A percentile compares a stretch with the other conserved stretches of the same genome.
Conservation (phyloP, 163 green algal species). For the Botryococcus braunii region DNA sequence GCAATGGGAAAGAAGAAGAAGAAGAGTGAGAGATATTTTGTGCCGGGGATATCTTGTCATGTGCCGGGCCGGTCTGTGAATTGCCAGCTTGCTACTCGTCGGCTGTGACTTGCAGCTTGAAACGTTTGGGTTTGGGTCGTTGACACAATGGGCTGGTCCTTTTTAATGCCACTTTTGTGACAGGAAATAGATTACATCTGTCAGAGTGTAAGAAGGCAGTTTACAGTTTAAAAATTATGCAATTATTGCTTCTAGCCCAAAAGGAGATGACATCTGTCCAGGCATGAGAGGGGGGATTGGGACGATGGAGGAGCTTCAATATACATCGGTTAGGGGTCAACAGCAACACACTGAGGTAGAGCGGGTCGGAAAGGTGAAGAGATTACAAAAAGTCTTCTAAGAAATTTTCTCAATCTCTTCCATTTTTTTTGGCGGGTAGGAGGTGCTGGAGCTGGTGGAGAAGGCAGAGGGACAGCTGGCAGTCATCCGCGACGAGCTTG, state of each 20-base stretch:
- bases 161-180: too few species aligned
- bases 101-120: too few species aligned
- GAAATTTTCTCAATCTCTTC: not conserved
- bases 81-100: too few species aligned
- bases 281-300: not conserved
- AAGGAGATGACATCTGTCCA: not conserved
- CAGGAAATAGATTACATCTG: too few species aligned
- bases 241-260: not conserved
- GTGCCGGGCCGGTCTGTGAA: too few species aligned
- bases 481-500: conserved; percentile 9
- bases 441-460: conserved; percentile 8
- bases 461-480: conserved; percentile 1
- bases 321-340: not conserved
- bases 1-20: too few species aligned
- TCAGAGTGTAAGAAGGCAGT: too few species aligned
- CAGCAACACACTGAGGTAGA: not conserved
- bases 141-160: too few species aligned
- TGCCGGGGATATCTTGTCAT: too few species aligned
- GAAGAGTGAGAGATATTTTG: too few species aligned
- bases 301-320: not conserved
- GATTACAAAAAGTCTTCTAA: not conserved
- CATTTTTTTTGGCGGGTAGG: conserved; percentile 1
- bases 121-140: too few species aligned
- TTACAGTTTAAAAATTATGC: too few species aligned
- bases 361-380: not conserved